Conservation (phyloP, 768 basidiomycete species). For the Vishniacozyma victoriae region DNA sequence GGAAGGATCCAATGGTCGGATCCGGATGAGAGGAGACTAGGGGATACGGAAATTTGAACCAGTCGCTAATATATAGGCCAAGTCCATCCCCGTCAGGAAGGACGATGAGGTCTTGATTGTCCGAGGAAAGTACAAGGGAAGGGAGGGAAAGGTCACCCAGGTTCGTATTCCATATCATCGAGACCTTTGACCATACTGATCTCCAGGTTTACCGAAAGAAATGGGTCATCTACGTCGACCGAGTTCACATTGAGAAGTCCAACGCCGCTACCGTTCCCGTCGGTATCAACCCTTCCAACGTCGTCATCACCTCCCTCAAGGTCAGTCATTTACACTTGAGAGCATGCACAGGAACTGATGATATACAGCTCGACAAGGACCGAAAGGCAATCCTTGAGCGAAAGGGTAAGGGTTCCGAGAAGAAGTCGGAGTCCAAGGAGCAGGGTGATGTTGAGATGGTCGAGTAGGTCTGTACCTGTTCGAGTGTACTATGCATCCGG, state of each 20-base stretch:
- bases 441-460: constrained; percentile 47
- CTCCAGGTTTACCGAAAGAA: constrained; percentile 93
- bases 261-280: constrained; percentile 91
- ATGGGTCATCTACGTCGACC: constrained; percentile 97
- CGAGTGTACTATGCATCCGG: neutral
- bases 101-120: constrained; percentile 97
- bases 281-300: constrained; percentile 93
- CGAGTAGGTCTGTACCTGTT: constrained; percentile 22
- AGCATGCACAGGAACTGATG: neutral
- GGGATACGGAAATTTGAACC: no score
- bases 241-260: constrained; percentile 94
- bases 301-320: constrained; percentile 86
- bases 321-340: constrained; percentile 47
- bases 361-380: constrained; percentile 45
- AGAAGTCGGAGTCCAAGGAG: constrained; percentile 29
- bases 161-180: constrained; percentile 20
- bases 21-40: no score
- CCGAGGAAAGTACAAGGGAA: constrained; percentile 95
- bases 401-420: constrained; percentile 40
- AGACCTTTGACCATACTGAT: neutral
- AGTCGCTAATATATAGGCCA: no score
- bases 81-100: constrained; percentile 90
- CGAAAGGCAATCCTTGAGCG: constrained; percentile 47
- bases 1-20: neutral
- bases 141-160: constrained; percentile 91